Evolutionary conservation across 164 flowering plant species (phyloP).

Genomic region (Umbilicus rupestris): DNA sequence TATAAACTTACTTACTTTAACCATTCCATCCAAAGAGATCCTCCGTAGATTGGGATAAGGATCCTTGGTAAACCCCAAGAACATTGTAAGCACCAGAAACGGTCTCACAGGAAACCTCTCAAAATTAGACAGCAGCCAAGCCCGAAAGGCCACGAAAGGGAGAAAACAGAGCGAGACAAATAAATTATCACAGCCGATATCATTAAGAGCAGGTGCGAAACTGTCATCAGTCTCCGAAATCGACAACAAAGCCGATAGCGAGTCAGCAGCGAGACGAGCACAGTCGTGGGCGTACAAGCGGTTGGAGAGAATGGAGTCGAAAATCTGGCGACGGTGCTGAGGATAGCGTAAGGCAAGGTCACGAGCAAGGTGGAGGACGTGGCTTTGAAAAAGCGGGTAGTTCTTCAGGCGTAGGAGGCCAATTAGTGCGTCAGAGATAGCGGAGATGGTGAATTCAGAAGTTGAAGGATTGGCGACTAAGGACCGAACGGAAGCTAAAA

Average conservation of each 20-base stretch:
- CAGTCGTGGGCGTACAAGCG: slow-evolving; percentile 17
- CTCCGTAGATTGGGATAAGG: slow-evolving; percentile 62
- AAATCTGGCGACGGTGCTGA: slow-evolving; percentile 18
- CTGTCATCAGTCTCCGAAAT: slow-evolving; percentile 15
- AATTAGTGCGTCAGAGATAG: slow-evolving; percentile 32
- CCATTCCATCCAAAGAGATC: slow-evolving; percentile 58
- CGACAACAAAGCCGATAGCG: slow-evolving; percentile 28
- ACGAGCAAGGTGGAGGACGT: slow-evolving; percentile 38
- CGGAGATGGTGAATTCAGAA: slow-evolving; percentile 27
- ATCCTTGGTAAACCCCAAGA: slow-evolving; percentile 63
- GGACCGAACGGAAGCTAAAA: slow-evolving; percentile 28
- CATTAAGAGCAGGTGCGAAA: slow-evolving; percentile 5
- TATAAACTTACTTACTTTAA: slow-evolving; percentile 18
- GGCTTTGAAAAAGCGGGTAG: slow-evolving; percentile 17
- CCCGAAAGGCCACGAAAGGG: slow-evolving; percentile 27
- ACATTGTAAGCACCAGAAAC: slow-evolving; percentile 31
- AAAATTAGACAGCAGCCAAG: slow-evolving; percentile 40
- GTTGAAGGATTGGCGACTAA: slow-evolving; percentile 50
- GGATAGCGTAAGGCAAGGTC: slow-evolving; percentile 27
- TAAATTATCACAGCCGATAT: slow-evolving; percentile 22
- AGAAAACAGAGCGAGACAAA: slow-evolving; percentile 34
- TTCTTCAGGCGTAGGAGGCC: slow-evolving; percentile 18
- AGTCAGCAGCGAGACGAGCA: slow-evolving; percentile 24
- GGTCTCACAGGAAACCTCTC: slow-evolving; percentile 26
- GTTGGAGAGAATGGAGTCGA: slow-evolving; percentile 21